phyloP scores from a whole-genome alignment of 129 eudicot genomes.

The Artemisia argyi region DNA sequence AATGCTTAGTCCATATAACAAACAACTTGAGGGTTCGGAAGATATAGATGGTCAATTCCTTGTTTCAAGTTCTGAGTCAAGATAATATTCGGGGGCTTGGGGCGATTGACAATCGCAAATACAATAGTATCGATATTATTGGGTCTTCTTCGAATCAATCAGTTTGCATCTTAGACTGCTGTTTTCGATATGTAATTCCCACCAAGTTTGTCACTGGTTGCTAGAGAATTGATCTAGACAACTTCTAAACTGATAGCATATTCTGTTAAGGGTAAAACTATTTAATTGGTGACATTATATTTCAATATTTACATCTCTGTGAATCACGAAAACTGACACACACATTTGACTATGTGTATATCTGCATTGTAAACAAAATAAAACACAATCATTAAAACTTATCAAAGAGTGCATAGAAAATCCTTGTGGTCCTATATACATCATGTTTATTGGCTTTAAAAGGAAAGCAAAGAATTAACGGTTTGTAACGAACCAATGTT shows the following conservation, averaged over 20 bases:
- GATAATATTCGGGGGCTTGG: not conserved
- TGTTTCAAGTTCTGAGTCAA: not conserved
- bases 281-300: too few species aligned
- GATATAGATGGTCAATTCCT: slow-evolving; percentile 17
- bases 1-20: slow-evolving; percentile 47
- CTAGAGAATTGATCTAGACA: too few species aligned
- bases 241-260: too few species aligned
- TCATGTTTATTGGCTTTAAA: slow-evolving; percentile 6
- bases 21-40: slow-evolving; percentile 42
- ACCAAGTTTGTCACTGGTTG: not conserved
- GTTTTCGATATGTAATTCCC: not conserved
- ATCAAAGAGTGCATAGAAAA: not conserved
- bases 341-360: too few species aligned
- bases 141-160: not conserved
- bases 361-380: not conserved
- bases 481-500: not conserved
- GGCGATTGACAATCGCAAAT: not conserved
- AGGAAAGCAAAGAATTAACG: slow-evolving; percentile 8
- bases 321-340: too few species aligned
- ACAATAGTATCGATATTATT: too few species aligned
- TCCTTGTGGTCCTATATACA: slow-evolving; percentile 5
- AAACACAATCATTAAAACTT: not conserved
- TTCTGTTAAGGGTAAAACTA: too few species aligned
- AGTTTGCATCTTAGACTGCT: not conserved
- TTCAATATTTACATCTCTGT: too few species aligned